Evolutionary conservation across 129 eudicot genomes (phyloP), one percentile per base, ranked within the genome.

Genomic region (Arctium lappa): DNA sequence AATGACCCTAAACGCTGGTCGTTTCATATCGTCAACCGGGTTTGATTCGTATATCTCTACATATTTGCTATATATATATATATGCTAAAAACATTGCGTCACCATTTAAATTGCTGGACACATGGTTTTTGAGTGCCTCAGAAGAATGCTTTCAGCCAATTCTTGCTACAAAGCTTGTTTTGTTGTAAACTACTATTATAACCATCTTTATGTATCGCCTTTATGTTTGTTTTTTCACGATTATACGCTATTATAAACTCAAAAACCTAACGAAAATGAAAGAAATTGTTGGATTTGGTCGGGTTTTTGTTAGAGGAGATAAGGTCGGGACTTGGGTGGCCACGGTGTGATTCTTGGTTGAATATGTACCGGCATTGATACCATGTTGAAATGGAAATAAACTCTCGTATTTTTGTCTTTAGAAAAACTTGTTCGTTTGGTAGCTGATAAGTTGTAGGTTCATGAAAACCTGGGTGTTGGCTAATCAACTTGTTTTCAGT

Each of bases 51-150:
- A 50, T 69, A 77, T 62, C 75, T 69, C 33, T 44, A 70, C 36
- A 50, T 71, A 16, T 13, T 78, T 30, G 30, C 31, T 30, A 76
- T 8, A 15, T 12, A 69, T 36, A 15, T 29, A 38, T 37, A 75
- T n/a, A 9, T 8, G 80, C n/a, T 79, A 39, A 53, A 76, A 71
- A 53, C 38, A 80, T 72, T 75, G 22, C 63, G 48, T 65, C 56
- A 37, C 72, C 46, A 79, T 80, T 87, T 73, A 62, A 71, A 70
- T 75, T 72, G 69, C 73, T 80, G 85, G 84, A 73, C 63, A 63
- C 72, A 44, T 69, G 84, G 44, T 83, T 77, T 76, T 72, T 60
- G 84, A 75, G 83, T 56, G 86, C 86, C 72, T 84, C 82, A 68
- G 46, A 70, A 81, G 83, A 81, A 66, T 81, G 10, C 42, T 83